Evolutionary conservation across 2,329 filamentous ascomycete species (phyloP).

Genomic region (Phyllosticta capitalensis): DNA sequence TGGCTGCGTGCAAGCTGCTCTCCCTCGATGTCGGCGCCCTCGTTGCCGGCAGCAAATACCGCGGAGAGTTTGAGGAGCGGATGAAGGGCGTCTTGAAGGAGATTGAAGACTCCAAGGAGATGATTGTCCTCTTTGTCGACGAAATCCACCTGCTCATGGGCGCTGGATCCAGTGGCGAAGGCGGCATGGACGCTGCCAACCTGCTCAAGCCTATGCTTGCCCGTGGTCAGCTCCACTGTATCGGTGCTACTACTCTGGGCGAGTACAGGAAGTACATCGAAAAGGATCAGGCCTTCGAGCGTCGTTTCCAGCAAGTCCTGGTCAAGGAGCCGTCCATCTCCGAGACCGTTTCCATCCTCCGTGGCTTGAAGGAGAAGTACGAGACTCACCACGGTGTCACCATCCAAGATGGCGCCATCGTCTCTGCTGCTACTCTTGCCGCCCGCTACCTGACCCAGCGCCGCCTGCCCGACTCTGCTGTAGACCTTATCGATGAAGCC

Average conservation of each 20-base stretch:
- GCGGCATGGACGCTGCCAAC: constrained; percentile 98
- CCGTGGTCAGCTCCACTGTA: constrained; percentile 92
- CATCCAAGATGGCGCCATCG: constrained; percentile 88
- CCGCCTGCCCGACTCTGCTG: constrained; percentile 88
- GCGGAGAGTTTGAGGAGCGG: constrained; percentile 95
- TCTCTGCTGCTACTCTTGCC: constrained; percentile 81
- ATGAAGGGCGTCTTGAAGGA: constrained; percentile 99
- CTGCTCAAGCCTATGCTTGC: constrained; percentile 97
- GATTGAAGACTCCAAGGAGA: constrained; percentile 87
- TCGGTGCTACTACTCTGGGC: constrained; percentile 86
- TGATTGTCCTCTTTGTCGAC: constrained; percentile 96
- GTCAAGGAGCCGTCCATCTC: constrained; percentile 85
- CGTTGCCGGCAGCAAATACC: constrained; percentile 95
- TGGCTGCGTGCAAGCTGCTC: constrained; percentile 86
- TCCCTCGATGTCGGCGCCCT: constrained; percentile 92
- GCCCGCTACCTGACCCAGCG: constrained; percentile 87
- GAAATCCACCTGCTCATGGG: constrained; percentile 99
- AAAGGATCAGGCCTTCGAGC: constrained; percentile 95
- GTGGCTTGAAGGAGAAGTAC: constrained; percentile 95
- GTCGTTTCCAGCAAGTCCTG: constrained; percentile 95
- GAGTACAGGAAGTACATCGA: constrained; percentile 99
- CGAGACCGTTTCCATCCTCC: constrained; percentile 95
- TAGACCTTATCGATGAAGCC: constrained; percentile 92
- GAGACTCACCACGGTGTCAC: constrained; percentile 97
- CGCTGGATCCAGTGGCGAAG: constrained; percentile 85